A percentile compares a stretch with the other conserved stretches of the same genome.
phyloP scores from a whole-genome alignment of 495 filamentous ascomycete species.

The Beverwykella pulmonaria region DNA sequence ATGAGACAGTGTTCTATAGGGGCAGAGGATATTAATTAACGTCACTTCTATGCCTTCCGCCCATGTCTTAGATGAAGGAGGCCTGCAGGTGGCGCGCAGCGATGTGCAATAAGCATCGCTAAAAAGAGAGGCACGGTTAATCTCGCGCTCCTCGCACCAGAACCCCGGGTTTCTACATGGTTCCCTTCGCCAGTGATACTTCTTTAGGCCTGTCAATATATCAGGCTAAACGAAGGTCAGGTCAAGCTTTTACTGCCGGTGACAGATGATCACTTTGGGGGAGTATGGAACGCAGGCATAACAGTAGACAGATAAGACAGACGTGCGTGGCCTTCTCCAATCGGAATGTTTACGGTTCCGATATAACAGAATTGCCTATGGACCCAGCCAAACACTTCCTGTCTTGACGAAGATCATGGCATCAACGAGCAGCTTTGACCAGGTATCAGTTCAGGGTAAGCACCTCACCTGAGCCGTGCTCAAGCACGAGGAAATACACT shows the following conservation, averaged over 20 bases:
- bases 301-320: not conserved
- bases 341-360: not conserved
- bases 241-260: not conserved
- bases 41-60: not conserved
- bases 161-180: not conserved
- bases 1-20: not conserved
- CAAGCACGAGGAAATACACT: not conserved
- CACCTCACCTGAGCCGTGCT: not conserved
- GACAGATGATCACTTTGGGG: not conserved
- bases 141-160: not conserved
- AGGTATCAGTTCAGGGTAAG: not conserved
- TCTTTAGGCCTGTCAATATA: not conserved
- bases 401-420: not conserved
- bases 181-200: not conserved
- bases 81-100: not conserved
- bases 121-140: not conserved
- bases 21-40: not conserved
- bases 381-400: not conserved
- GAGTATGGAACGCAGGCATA: slow-evolving; percentile 5
- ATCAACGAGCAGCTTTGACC: not conserved
- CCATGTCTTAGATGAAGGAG: not conserved
- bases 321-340: not conserved
- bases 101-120: not conserved
- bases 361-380: not conserved
- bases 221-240: not conserved